phyloP scores from a whole-genome alignment of 139 green algal species.

The Spirogloea muscicola region DNA sequence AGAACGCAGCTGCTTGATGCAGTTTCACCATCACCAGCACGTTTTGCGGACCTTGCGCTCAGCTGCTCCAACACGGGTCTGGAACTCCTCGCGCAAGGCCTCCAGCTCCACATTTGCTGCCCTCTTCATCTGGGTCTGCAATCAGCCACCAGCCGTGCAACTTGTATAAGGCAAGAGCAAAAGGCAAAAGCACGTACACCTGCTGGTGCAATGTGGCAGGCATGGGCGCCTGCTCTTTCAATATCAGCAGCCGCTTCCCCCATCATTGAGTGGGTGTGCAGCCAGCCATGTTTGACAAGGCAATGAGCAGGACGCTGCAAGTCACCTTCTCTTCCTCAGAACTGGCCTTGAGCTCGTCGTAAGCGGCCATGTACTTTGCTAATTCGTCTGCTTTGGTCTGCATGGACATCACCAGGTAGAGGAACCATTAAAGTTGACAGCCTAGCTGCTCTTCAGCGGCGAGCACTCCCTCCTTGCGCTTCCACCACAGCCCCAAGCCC shows the following conservation, averaged over 20 bases:
- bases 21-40: no score
- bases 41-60: conserved; percentile 46
- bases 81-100: conserved; percentile 43
- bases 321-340: conserved; percentile 29
- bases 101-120: conserved; percentile 35
- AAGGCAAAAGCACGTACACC: not conserved
- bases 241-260: no score
- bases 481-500: no score
- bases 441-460: not conserved
- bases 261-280: no score
- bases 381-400: conserved; percentile 45
- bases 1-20: no score
- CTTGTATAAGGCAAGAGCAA: not conserved
- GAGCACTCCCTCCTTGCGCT: no score
- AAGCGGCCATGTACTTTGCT: not conserved
- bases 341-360: conserved; percentile 28
- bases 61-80: conserved; percentile 33
- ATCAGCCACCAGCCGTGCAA: not conserved
- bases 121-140: conserved; percentile 18
- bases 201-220: no score
- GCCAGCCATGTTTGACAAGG: no score
- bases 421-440: not conserved
- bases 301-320: no score
- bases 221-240: no score
- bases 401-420: not conserved